Base-by-base conservation (phyloP, 139 green algal genomes). In the Micractinium sp. region DNA sequence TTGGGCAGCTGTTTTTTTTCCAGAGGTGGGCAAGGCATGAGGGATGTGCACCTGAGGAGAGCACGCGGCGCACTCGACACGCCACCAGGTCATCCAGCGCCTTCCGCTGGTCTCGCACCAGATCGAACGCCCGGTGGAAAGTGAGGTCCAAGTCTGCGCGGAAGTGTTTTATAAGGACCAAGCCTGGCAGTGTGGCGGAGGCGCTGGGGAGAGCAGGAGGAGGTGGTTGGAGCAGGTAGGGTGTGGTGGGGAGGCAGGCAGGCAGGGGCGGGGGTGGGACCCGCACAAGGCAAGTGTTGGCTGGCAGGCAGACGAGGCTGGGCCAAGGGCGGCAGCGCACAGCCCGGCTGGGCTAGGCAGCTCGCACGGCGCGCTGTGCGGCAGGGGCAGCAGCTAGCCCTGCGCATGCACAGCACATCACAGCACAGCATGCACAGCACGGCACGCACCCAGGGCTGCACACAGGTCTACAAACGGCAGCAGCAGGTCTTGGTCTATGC, bases 71-170 rank as follows among this genome's bases (percentile, higher is more conserved):
- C 41, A 88, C 85, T 22, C 85, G 41, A 69, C 85, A 88, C 18
- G 85, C 85, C 47, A 92, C 87, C n/a, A 92, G 67, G 41, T 82
- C 85, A 2, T 92, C 56, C n/a, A 91, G 73, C 39, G 71, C 87
- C 0, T 53, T 61, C 2, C n/a, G 36, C 73, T 89, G 86, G 87
- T 92, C 81, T 31, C 66, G 36, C 12, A 89, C 81, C 15, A 87
- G 9, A 47, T 92, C 90, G 87, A 92, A 92, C 15, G 90, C 90
- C 5, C 90, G 82, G 73, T 92, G 90, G 74, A 89, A 92, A 7
- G 90, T 92, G 36, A 92, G 82, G n/a, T 91, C 90, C 38, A 92
- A 66, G 15, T 73, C 90, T 91, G 73, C 56, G n/a, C 12, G 0
- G 77, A 9, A 86, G 23, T 9, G 47, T 56, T 56, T 56, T 56